phyloP scores from a whole-genome alignment of 2,329 filamentous ascomycete species.

The Colletotrichum paranaense region DNA sequence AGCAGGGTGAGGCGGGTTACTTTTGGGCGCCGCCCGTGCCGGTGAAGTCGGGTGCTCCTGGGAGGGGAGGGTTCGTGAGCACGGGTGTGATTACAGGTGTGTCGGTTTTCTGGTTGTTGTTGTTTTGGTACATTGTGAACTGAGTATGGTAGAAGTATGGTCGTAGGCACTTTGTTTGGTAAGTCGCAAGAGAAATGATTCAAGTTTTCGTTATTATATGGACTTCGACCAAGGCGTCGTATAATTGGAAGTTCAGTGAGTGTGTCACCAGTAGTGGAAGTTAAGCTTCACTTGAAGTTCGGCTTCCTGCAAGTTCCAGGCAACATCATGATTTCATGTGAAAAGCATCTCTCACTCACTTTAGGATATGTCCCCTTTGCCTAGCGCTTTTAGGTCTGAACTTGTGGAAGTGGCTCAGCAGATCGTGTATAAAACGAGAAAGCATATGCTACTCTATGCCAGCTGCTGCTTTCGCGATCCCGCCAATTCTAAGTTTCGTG shows the following conservation, averaged over 20 bases:
- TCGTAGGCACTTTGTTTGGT: not conserved
- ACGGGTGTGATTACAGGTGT: not conserved
- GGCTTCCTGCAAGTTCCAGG: not conserved
- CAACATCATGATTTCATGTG: not conserved
- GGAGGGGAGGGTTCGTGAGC: not conserved
- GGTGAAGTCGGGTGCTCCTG: not conserved
- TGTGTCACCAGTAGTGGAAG: not conserved
- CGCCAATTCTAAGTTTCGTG: not conserved
- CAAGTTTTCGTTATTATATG: too few species aligned
- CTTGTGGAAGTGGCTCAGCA: not conserved
- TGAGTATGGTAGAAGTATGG: not conserved
- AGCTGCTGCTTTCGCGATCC: not conserved
- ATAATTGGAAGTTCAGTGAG: not conserved
- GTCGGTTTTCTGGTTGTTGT: not conserved
- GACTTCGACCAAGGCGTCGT: not conserved
- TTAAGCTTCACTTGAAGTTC: not conserved
- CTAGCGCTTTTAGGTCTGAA: not conserved
- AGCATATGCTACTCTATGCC: too few species aligned
- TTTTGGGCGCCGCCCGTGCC: constrained; percentile 12
- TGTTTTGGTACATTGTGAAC: not conserved
- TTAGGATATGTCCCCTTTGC: not conserved
- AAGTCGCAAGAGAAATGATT: not conserved
- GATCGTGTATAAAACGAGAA: not conserved
- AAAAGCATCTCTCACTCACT: not conserved
- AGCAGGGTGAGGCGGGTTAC: constrained; percentile 9